Base-by-base conservation (phyloP, 2,329 filamentous ascomycete species). In the Cordyceps militaris region DNA sequence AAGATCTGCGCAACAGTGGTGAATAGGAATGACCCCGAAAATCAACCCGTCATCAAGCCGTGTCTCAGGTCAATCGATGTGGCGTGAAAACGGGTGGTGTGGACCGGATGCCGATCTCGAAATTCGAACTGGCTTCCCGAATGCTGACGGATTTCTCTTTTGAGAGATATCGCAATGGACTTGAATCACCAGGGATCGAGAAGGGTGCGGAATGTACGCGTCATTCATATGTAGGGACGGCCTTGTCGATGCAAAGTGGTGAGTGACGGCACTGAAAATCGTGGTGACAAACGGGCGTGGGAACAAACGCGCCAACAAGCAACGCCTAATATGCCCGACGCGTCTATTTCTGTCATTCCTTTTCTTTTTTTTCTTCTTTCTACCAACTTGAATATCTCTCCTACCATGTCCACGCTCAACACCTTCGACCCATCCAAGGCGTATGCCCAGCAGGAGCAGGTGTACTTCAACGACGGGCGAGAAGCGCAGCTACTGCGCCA, bases 401-500 rank as follows among this genome's bases (percentile, higher is more conserved):
- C 32, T 34, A 30, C 23, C 36, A 32, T 24, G 28, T 16, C 14
- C 21, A 50, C 47, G 42, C 56, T 61, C 55, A 47, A 50, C 30
- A 42, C 38, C 1, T 78, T 78, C 59, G 63, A 73, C 58, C 55
- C 69, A 14, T 66, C 66, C 23, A 71, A 72, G 60, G 73, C 74
- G 4, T 78, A 78, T 52, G 66, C 69, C 44, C 74, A 77, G 61
- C 73, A 71, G 48, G 73, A 75, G 9, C 38, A 60, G 6, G 65
- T 72, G 21, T 78, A 70, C 76, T 82, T 80, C 61, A 82, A 89
- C 63, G 87, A 91, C 68, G 88, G 88, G 19, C 81, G 88, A 23
- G 89, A 93, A 67, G 82, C 87, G 59, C 84, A 88, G 64, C 78
- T 93, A 4, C 75, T 92, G 5, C 82, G 88, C 61, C 89, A 82